A percentile compares a stretch with the other conserved stretches of the same genome.
Conservation (phyloP, 345 rosid species). For the Gossypium mustelinum region DNA sequence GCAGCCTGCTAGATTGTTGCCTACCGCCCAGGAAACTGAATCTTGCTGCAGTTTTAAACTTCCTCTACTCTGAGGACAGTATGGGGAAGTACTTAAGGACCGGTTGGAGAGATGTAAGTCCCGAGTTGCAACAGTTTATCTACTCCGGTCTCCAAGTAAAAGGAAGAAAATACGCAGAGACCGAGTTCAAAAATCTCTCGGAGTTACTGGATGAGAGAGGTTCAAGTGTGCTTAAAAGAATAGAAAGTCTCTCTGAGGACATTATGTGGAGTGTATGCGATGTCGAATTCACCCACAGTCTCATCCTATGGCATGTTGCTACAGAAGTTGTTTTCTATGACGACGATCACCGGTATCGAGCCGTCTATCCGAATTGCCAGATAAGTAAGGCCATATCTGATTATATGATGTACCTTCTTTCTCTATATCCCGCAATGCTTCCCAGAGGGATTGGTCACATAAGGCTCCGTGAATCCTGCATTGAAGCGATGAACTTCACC, state of each 20-base stretch:
- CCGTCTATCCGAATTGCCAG: not conserved
- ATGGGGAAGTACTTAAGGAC: not conserved
- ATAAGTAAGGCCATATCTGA: slow-evolving; percentile 17
- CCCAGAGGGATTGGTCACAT: slow-evolving; percentile 11
- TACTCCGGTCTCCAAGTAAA: slow-evolving; percentile 11
- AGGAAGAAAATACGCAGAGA: not conserved
- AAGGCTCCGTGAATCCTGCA: slow-evolving; percentile 17
- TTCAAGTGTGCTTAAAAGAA: not conserved
- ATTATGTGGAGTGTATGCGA: slow-evolving; percentile 2
- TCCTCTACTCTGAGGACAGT: not conserved
- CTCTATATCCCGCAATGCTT: slow-evolving; percentile 3
- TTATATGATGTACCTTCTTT: slow-evolving; percentile 17
- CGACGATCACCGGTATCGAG: not conserved
- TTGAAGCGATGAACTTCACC: not conserved
- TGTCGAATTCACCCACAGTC: slow-evolving; percentile 19
- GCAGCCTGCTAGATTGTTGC: slow-evolving; percentile 18
- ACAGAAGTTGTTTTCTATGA: slow-evolving; percentile 19
- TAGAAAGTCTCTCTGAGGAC: rapidly evolving
- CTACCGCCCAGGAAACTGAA: not conserved
- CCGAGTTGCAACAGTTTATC: not conserved
- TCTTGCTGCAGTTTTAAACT: not conserved
- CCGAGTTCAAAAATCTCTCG: not conserved
- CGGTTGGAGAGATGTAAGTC: not conserved
- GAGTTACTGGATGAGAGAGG: slow-evolving; percentile 7
- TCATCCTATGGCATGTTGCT: slow-evolving; percentile 32